Conservation (phyloP, 768 basidiomycete genomes). For the Mycena venus region DNA sequence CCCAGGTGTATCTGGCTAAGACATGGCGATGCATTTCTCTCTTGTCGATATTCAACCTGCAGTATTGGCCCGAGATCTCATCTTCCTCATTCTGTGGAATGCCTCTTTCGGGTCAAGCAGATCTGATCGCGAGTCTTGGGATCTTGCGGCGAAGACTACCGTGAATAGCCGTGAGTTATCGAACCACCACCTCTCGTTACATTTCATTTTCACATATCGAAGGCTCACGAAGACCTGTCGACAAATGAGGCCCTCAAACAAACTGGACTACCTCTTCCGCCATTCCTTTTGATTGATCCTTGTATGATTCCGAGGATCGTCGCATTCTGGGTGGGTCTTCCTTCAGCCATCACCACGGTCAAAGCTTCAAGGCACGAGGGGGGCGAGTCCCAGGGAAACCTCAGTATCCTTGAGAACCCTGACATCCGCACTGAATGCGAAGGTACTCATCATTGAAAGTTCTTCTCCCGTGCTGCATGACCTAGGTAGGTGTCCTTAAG, state of each 20-base stretch:
- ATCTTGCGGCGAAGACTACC: conserved; percentile 3
- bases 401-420: not conserved
- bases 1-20: not conserved
- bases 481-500: not conserved
- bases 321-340: conserved; percentile 4
- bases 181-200: not conserved
- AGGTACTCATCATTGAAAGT: not conserved
- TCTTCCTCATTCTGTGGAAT: not conserved
- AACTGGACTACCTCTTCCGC: not conserved
- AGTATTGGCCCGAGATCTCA: not conserved
- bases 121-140: not conserved
- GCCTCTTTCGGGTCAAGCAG: not conserved
- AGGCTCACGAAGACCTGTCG: not conserved
- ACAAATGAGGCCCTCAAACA: not conserved
- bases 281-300: conserved; percentile 2
- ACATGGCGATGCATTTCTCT: not conserved
- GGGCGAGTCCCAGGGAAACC: not conserved
- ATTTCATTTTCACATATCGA: not conserved
- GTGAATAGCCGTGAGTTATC: not conserved
- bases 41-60: conserved; percentile 8
- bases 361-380: not conserved
- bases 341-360: not conserved
- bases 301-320: not conserved
- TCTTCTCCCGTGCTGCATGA: not conserved
- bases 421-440: no score